These are phyloP conservation scores for Akanthomyces muscarius DNA, from an alignment of 2,329 filamentous ascomycete species.

Conservation along the genomic window DNA sequence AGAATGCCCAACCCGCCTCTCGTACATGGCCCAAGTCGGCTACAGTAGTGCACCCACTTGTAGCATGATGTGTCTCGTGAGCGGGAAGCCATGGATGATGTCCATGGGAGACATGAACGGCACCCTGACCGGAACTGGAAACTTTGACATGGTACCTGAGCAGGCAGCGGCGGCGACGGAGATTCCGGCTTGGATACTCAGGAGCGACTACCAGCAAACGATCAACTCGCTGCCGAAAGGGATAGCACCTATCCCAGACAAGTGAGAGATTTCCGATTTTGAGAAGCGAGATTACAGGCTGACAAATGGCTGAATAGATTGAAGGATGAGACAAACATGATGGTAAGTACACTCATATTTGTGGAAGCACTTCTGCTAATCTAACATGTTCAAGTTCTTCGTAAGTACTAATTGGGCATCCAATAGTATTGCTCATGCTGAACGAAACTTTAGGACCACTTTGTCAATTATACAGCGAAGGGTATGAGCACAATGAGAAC, in stretches of 20 bases:
- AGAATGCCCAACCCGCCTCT: not conserved
- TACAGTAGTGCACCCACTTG: slow-evolving; percentile 9
- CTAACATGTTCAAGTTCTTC: slow-evolving; percentile 39
- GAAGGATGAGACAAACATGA: slow-evolving; percentile 74
- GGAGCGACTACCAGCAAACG: not conserved
- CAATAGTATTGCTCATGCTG: slow-evolving; percentile 6
- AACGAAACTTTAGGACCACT: slow-evolving; percentile 43
- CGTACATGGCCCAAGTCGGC: slow-evolving; percentile 7
- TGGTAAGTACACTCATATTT: slow-evolving; percentile 37
- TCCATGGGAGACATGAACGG: not conserved
- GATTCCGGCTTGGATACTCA: slow-evolving; percentile 1
- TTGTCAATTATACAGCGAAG: slow-evolving; percentile 75
- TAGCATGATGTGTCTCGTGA: slow-evolving; percentile 8
- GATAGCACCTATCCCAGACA: slow-evolving; percentile 8
- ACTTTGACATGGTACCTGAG: not conserved
- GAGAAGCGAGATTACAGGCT: not conserved
- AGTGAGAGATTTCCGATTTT: not conserved
- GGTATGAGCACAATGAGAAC: slow-evolving; percentile 46
- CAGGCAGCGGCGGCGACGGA: not conserved
- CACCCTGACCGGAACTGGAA: not conserved
- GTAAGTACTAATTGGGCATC: slow-evolving; percentile 30
- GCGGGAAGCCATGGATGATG: not conserved
- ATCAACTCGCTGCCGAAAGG: slow-evolving; percentile 2
- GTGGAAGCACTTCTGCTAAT: slow-evolving; percentile 21
- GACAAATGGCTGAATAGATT: slow-evolving; percentile 41